Evolutionary conservation across 2,329 filamentous ascomycete genomes (phyloP).

Genomic region (Fusarium longipes): DNA sequence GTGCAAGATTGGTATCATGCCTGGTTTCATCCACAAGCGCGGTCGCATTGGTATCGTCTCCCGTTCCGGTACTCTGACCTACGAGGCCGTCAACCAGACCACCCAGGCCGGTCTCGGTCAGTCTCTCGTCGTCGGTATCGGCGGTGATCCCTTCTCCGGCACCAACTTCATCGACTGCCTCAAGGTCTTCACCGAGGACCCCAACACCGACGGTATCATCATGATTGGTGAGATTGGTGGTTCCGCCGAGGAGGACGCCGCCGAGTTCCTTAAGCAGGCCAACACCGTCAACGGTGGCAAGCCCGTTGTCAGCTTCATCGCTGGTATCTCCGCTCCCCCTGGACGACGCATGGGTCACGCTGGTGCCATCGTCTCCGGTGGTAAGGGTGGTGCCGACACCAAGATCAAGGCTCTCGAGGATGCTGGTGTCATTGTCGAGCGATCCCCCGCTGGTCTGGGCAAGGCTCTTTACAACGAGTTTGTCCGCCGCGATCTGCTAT

Average conservation of each 20-base stretch:
- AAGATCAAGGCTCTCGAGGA: conserved; percentile 96
- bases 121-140: conserved; percentile 97
- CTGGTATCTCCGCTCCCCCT: conserved; percentile 95
- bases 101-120: conserved; percentile 96
- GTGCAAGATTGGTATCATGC: conserved; percentile 99
- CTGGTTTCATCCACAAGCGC: conserved; percentile 99
- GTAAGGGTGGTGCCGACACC: conserved; percentile 97
- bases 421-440: conserved; percentile 95
- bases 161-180: conserved; percentile 99
- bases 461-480: conserved; percentile 96
- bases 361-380: conserved; percentile 96
- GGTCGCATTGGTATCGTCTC: conserved; percentile 99
- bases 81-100: conserved; percentile 99
- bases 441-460: conserved; percentile 89
- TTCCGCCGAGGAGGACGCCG: conserved; percentile 96
- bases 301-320: conserved; percentile 98
- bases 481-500: conserved; percentile 94
- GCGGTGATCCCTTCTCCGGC: conserved; percentile 97
- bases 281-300: conserved; percentile 88
- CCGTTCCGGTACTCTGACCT: conserved; percentile 96
- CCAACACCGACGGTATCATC: conserved; percentile 98
- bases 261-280: conserved; percentile 92
- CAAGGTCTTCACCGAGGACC: conserved; percentile 94
- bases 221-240: conserved; percentile 99
- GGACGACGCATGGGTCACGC: conserved; percentile 99